Evolutionary conservation across 371 early-diverging fungal genomes (phyloP).

Genomic region (Mucor plumbeus): DNA sequence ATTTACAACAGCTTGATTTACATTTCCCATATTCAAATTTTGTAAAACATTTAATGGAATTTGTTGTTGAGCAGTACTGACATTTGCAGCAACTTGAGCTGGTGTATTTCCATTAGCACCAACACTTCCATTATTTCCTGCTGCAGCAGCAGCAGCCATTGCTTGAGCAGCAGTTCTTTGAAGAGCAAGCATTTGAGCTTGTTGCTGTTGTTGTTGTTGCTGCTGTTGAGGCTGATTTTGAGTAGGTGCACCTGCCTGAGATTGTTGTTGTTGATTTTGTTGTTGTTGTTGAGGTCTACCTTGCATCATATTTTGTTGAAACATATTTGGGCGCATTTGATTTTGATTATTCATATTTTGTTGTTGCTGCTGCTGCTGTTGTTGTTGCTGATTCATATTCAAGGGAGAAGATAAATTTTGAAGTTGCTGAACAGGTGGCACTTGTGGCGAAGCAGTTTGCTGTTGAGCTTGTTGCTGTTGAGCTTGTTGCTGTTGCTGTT

Average conservation of each 20-base stretch:
- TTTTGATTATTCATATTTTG: slow-evolving; percentile 26
- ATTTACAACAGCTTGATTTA: slow-evolving; percentile 22
- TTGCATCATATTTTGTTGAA: slow-evolving; percentile 40
- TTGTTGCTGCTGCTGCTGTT: slow-evolving; percentile 21
- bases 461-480: slow-evolving; percentile 50
- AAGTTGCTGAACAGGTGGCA: slow-evolving; percentile 19
- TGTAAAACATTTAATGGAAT: slow-evolving; percentile 38
- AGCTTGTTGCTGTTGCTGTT: slow-evolving; percentile 29
- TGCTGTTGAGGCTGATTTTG: slow-evolving; percentile 8
- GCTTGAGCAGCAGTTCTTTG: slow-evolving; percentile 41
- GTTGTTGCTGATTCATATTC: slow-evolving; percentile 25
- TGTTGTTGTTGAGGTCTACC: slow-evolving; percentile 24
- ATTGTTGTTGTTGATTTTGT: slow-evolving; percentile 27
- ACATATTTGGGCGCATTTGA: slow-evolving; percentile 38
- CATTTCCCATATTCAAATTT: slow-evolving; percentile 28
- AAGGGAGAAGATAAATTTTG: slow-evolving; percentile 30
- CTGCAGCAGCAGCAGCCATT: slow-evolving; percentile 32
- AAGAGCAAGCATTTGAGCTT: slow-evolving; percentile 34
- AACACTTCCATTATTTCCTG: slow-evolving; percentile 13
- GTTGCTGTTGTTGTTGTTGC: slow-evolving; percentile 23
- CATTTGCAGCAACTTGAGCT: slow-evolving; percentile 16
- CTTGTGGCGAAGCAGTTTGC: slow-evolving; percentile 49
- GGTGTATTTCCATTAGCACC: neutral
- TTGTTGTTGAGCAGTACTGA: slow-evolving; percentile 16
- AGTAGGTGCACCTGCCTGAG: neutral